phyloP scores from a whole-genome alignment of 805 yeast genomes.

The Saccharomyces eubayanus region DNA sequence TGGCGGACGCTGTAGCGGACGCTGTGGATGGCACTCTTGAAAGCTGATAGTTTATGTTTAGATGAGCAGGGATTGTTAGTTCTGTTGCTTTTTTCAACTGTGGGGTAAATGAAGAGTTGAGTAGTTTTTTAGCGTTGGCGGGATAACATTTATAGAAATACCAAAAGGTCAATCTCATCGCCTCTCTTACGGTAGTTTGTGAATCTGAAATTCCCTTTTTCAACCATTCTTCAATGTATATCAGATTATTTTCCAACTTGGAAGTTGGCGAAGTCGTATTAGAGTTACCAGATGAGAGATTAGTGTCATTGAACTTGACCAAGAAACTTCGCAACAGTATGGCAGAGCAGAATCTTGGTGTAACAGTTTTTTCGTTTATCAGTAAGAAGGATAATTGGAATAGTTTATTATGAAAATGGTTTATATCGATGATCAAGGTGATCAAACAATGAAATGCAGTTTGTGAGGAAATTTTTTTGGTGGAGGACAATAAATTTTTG shows the following conservation, averaged over 20 bases:
- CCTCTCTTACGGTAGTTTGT: slow-evolving; percentile 68
- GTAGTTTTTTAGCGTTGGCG: slow-evolving; percentile 36
- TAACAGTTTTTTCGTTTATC: slow-evolving; percentile 59
- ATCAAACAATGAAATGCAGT: slow-evolving; percentile 35
- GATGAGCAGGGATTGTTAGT: slow-evolving; percentile 41
- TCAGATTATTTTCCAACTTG: slow-evolving; percentile 31
- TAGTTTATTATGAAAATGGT: slow-evolving; percentile 42
- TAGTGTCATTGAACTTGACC: slow-evolving; percentile 37
- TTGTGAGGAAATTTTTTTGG: slow-evolving; percentile 33
- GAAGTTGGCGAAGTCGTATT: slow-evolving; percentile 17
- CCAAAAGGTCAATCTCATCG: slow-evolving; percentile 72
- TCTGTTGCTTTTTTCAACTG: slow-evolving; percentile 50
- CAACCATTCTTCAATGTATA: slow-evolving; percentile 41
- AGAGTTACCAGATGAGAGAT: slow-evolving; percentile 2
- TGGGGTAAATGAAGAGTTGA: slow-evolving; percentile 20
- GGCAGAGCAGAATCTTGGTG: slow-evolving; percentile 62
- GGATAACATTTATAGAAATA: slow-evolving; percentile 49
- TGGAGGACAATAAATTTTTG: slow-evolving; percentile 31
- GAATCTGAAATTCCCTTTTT: slow-evolving; percentile 66
- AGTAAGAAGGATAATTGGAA: slow-evolving; percentile 43
- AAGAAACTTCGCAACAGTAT: slow-evolving; percentile 61
- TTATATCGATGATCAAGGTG: slow-evolving; percentile 46
- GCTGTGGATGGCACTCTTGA: slow-evolving; percentile 3
- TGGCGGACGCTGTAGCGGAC: slow-evolving; percentile 5
- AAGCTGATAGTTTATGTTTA: slow-evolving; percentile 18